phyloP scores from a whole-genome alignment of 352 stramenopile genomes.

The Globisporangium megalacanthum region DNA sequence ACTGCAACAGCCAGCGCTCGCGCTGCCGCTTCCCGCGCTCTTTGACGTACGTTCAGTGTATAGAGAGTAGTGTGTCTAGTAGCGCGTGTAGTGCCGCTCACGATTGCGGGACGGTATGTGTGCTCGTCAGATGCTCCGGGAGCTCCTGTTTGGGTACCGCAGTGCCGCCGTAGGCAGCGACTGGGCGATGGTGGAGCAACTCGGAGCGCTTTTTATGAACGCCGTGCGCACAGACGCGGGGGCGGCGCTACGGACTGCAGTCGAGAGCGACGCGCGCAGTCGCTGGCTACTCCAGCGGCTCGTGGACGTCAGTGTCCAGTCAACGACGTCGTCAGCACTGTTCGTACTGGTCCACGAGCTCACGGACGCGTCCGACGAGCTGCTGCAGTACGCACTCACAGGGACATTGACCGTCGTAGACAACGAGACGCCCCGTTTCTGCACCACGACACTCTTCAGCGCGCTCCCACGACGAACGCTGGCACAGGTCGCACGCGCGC shows the following conservation, averaged over 20 bases:
- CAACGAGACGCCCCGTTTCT: background rate
- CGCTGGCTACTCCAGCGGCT: conserved; percentile 35
- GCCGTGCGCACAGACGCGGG: conserved; percentile 10
- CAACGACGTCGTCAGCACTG: conserved; percentile 4
- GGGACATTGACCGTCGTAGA: conserved; percentile 14
- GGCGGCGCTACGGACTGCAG: conserved; percentile 13
- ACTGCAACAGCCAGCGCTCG: conserved; percentile 42
- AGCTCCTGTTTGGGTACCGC: conserved; percentile 39
- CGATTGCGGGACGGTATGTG: background rate
- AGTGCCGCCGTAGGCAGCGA: conserved; percentile 14
- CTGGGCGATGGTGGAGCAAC: conserved; percentile 18
- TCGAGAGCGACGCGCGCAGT: conserved; percentile 10
- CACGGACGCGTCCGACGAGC: conserved; percentile 13
- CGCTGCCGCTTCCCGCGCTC: conserved; percentile 41
- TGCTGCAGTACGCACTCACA: conserved; percentile 31
- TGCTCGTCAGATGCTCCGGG: conserved; percentile 27
- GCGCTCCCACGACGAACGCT: conserved; percentile 22
- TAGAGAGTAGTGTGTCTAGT: background rate
- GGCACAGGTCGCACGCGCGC: conserved; percentile 14
- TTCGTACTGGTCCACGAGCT: conserved; percentile 17
- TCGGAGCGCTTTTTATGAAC: conserved; percentile 24
- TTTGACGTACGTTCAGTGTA: conserved; percentile 23
- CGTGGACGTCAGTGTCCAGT: conserved; percentile 44
- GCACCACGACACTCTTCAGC: conserved; percentile 14
- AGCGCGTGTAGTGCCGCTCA: background rate